Evolutionary conservation across 331 rosid genomes (phyloP).

Genomic region (Prunus yedoensis): DNA sequence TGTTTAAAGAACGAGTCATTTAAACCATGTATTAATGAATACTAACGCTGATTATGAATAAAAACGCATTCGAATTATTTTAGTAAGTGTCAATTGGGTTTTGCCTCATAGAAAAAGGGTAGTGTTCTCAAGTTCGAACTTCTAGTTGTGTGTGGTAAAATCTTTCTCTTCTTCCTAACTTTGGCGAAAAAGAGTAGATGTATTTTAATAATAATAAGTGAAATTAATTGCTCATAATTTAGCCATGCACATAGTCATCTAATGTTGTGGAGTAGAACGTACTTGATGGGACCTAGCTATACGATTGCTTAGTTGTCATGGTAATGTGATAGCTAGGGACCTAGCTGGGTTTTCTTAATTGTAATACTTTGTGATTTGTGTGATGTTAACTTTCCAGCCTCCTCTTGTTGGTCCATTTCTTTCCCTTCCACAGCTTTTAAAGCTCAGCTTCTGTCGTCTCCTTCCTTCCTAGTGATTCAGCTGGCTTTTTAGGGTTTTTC

Average conservation of each 20-base stretch:
- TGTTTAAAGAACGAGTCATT: too few relatives aligned
- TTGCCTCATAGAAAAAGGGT: fast-evolving
- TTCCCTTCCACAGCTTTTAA: not conserved
- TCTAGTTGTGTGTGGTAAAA: too few relatives aligned
- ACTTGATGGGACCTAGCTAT: not conserved
- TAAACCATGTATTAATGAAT: too few relatives aligned
- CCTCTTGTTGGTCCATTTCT: slow-evolving; percentile 22
- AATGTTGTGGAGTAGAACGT: too few relatives aligned
- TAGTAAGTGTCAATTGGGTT: fast-evolving
- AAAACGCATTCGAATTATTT: too few relatives aligned
- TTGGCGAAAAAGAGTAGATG: too few relatives aligned
- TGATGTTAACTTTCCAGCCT: slow-evolving; percentile 13
- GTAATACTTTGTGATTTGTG: not conserved
- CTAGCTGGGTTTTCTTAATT: slow-evolving; percentile 25
- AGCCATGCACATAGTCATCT: too few relatives aligned
- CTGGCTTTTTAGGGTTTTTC: not conserved
- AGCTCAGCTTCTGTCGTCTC: not conserved
- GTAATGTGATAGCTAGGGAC: not conserved
- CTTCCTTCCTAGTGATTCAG: slow-evolving; percentile 4
- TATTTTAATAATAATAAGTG: too few relatives aligned
- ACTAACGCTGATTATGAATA: too few relatives aligned
- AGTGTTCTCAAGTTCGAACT: fast-evolving
- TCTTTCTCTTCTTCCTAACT: fast-evolving
- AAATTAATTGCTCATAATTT: too few relatives aligned
- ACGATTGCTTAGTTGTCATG: slow-evolving; percentile 27